Evolutionary conservation across 208 protist genomes (phyloP).

Genomic region (Herpetomonas tarakana): DNA sequence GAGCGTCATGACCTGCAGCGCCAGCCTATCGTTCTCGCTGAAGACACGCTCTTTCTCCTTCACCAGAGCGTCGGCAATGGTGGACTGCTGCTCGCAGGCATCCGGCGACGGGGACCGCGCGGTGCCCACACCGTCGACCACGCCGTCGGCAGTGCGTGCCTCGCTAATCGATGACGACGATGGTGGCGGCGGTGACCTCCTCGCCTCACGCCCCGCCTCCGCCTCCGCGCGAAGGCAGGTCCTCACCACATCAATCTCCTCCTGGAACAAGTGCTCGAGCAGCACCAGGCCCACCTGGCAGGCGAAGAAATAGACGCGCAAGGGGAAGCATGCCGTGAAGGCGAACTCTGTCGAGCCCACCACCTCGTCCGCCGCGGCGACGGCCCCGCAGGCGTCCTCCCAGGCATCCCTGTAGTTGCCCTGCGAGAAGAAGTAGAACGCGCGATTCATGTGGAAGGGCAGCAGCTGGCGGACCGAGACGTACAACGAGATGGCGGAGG

Average conservation of each 20-base stretch:
- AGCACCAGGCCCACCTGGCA: conserved; percentile 40
- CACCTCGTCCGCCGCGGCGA: conserved; percentile 71
- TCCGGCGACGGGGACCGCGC: background rate
- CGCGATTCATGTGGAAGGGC: conserved; percentile 66
- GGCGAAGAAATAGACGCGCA: conserved; percentile 57
- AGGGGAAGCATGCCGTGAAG: conserved; percentile 68
- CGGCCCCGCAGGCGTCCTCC: conserved; percentile 60
- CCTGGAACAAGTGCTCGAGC: conserved; percentile 31
- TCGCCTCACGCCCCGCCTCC: background rate
- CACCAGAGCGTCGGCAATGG: background rate
- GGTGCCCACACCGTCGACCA: background rate
- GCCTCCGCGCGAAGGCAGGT: conserved; percentile 15
- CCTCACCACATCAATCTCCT: conserved; percentile 29
- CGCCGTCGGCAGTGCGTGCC: background rate
- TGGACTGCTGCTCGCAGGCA: no score
- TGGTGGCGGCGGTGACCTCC: conserved; percentile 2
- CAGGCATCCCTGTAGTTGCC: conserved; percentile 45
- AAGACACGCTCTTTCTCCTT: conserved; percentile 19
- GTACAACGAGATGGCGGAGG: conserved; percentile 37
- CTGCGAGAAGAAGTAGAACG: conserved; percentile 34
- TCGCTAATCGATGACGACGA: background rate
- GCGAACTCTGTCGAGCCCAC: conserved; percentile 66
- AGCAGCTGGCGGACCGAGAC: conserved; percentile 52
- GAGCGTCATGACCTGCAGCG: conserved; percentile 36
- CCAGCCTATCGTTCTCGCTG: conserved; percentile 31